phyloP scores from a whole-genome alignment of 208 protist genomes.

The Wallacemonas sp. region DNA sequence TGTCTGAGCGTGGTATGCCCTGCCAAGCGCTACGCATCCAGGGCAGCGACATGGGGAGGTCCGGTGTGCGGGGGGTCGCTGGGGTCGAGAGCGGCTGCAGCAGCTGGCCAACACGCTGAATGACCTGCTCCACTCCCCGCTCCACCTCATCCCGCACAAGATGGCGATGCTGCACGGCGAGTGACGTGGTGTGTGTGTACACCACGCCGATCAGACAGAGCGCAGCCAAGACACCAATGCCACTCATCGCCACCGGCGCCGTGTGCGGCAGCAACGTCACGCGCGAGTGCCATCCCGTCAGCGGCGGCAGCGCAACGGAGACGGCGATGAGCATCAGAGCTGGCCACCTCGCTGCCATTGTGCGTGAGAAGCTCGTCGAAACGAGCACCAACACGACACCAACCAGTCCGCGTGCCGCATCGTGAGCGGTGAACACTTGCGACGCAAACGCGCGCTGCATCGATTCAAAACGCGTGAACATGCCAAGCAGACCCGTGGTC shows the following conservation, averaged over 20 bases:
- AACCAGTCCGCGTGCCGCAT: conserved; percentile 16
- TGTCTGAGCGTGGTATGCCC: not conserved
- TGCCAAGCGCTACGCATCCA: not conserved
- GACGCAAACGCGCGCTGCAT: conserved; percentile 42
- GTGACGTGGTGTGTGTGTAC: conserved; percentile 25
- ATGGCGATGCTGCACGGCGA: conserved; percentile 21
- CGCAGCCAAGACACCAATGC: conserved; percentile 24
- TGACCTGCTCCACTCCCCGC: conserved; percentile 17
- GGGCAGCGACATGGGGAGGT: not conserved
- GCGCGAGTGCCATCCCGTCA: conserved; percentile 19
- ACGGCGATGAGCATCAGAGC: conserved; percentile 34
- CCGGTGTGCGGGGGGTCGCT: not conserved
- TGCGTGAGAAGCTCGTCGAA: conserved; percentile 40
- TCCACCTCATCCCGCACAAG: conserved; percentile 45
- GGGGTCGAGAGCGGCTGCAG: not conserved
- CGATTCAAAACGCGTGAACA: conserved; percentile 53
- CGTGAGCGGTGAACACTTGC: conserved; percentile 28
- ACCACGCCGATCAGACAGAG: conserved; percentile 20
- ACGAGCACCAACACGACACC: conserved; percentile 29
- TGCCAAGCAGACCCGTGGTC: conserved; percentile 36
- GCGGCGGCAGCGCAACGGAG: conserved; percentile 31
- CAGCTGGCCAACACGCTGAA: conserved; percentile 12
- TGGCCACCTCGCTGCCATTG: conserved; percentile 53
- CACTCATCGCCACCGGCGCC: conserved; percentile 18
- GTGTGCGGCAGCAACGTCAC: conserved; percentile 6